Conservation (phyloP, 352 stramenopile species). For the Globisporangium apiculatum region DNA sequence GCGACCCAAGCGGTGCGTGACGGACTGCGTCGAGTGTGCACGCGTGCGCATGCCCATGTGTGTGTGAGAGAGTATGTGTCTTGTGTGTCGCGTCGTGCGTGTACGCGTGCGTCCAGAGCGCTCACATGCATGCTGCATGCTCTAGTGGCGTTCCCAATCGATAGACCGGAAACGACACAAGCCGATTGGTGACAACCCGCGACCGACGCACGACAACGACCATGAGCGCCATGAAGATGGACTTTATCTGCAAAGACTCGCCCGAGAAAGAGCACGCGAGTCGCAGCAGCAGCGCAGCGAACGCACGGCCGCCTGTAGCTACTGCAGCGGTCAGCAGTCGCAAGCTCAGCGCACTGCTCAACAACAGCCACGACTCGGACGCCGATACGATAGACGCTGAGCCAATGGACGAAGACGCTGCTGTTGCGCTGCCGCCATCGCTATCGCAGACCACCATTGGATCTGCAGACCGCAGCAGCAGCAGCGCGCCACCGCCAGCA, state of each 20-base stretch:
- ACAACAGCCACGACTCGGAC: conserved; percentile 28
- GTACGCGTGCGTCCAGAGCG: not conserved
- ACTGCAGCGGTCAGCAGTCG: conserved; percentile 12
- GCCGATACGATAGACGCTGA: conserved; percentile 17
- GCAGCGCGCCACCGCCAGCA: not conserved
- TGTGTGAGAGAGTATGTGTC: not conserved
- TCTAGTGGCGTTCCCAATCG: not conserved
- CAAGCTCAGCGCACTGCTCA: conserved; percentile 33
- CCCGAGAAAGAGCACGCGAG: conserved; percentile 11
- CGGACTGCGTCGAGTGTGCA: no score
- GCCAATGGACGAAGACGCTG: conserved; percentile 7
- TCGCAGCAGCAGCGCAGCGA: not conserved
- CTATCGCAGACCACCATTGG: not conserved
- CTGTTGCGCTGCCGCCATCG: conserved; percentile 4
- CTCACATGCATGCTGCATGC: no score
- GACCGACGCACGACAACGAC: not conserved
- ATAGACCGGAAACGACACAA: not conserved
- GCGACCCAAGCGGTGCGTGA: no score
- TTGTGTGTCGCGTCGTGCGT: not conserved
- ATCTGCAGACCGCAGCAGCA: not conserved
- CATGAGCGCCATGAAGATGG: conserved; percentile 81
- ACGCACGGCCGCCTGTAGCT: conserved; percentile 4
- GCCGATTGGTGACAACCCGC: not conserved
- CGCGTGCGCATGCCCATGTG: not conserved
- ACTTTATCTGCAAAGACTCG: conserved; percentile 70